phyloP scores from a whole-genome alignment of 1,284 basidiomycete species.

The Bjerkandera adusta region DNA sequence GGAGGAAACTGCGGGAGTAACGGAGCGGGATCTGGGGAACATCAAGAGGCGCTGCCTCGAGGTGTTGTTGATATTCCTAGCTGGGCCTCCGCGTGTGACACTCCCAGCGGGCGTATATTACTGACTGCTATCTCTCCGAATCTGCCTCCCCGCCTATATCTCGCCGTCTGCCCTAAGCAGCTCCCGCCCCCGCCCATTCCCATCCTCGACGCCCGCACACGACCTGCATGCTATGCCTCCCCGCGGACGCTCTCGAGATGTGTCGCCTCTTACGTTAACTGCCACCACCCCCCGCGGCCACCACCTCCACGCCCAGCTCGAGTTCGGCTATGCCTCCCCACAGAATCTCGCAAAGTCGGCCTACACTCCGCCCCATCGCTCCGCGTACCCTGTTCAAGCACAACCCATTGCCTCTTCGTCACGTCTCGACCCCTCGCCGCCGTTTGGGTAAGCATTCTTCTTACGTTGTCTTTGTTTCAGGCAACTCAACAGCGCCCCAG shows the following conservation, averaged over 20 bases:
- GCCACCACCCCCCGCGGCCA: constrained; percentile 9
- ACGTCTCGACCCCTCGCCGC: constrained; percentile 18
- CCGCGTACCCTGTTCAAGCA: constrained; percentile 8
- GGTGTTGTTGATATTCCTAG: constrained; percentile 1
- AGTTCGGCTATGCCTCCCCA: constrained; percentile 9
- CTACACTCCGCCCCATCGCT: constrained; percentile 10
- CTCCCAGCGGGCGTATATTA: background rate
- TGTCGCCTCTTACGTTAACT: constrained; percentile 26
- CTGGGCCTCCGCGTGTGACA: background rate
- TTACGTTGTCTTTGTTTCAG: background rate
- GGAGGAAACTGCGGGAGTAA: background rate
- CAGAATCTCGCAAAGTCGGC: constrained; percentile 12
- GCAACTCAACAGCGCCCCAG: constrained; percentile 3
- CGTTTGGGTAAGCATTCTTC: constrained; percentile 13
- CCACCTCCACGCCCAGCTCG: constrained; percentile 10
- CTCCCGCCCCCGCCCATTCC: constrained; percentile 18
- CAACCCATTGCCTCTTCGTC: constrained; percentile 25
- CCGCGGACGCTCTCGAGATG: constrained; percentile 29
- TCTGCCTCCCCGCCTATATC: background rate
- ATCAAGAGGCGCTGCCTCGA: constrained; percentile 6
- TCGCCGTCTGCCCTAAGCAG: constrained; percentile 11
- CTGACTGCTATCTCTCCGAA: constrained; percentile 1
- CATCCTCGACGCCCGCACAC: constrained; percentile 17
- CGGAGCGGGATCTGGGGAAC: background rate
- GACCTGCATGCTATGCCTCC: constrained; percentile 23